Percentiles rank a stretch among this genome's conserved stretches.
Conservation (phyloP, 352 stramenopile genomes). For the Phytopythium cucurbitacearum region DNA sequence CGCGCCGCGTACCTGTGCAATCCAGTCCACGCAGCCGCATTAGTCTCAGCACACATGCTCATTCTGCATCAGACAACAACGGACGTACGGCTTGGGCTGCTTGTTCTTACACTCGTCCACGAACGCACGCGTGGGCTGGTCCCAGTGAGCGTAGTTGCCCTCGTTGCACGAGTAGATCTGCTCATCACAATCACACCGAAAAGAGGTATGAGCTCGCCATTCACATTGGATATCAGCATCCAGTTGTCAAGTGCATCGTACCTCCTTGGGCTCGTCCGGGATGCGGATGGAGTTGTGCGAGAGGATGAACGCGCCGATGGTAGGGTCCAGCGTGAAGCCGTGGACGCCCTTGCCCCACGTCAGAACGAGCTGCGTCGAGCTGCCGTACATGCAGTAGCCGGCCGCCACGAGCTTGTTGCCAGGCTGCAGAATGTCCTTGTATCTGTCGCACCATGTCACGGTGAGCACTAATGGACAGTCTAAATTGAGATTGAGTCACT, state of each 20-base stretch:
- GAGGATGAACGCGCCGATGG: slow-evolving; percentile 98
- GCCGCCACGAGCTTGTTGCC: slow-evolving; percentile 94
- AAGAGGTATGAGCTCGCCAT: background rate
- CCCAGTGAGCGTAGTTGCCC: slow-evolving; percentile 95
- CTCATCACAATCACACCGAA: background rate
- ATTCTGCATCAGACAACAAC: no score
- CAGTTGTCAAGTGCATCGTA: slow-evolving; percentile 11
- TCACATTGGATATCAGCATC: background rate
- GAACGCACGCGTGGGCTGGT: slow-evolving; percentile 89
- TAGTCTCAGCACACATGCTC: no score
- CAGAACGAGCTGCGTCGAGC: slow-evolving; percentile 96
- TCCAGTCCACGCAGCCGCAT: background rate
- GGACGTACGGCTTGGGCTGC: slow-evolving; percentile 45
- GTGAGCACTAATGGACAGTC: no score
- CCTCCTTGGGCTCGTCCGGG: slow-evolving; percentile 86
- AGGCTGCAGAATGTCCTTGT: slow-evolving; percentile 92
- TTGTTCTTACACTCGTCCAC: slow-evolving; percentile 86
- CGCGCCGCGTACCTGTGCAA: slow-evolving; percentile 82
- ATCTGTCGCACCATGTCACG: slow-evolving; percentile 15
- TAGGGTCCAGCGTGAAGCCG: slow-evolving; percentile 98
- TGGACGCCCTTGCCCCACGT: slow-evolving; percentile 94
- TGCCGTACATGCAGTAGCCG: slow-evolving; percentile 99
- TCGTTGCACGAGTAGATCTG: slow-evolving; percentile 98
- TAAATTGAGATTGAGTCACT: slow-evolving; percentile 7
- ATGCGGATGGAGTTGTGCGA: slow-evolving; percentile 94